Percentiles rank a stretch among this genome's conserved stretches.
Evolutionary conservation across 176 grass and related monocot species (phyloP).

Genomic region (Carex kokanica): DNA sequence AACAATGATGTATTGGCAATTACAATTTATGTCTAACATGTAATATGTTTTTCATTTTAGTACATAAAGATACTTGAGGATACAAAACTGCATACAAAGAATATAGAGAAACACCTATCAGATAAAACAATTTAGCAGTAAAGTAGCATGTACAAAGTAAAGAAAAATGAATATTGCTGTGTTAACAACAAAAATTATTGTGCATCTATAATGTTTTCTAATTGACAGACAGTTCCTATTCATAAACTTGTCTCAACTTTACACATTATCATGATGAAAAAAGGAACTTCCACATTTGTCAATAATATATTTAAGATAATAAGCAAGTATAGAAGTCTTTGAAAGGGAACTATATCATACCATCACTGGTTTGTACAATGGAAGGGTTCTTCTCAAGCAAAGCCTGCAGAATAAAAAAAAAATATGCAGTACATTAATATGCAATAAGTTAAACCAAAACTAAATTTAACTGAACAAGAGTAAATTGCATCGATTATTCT

Average conservation of each 20-base stretch:
- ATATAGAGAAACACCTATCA: not conserved
- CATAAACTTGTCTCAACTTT: not conserved
- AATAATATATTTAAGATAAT: not conserved
- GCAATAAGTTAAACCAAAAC: not conserved
- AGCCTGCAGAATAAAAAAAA: slow-evolving; percentile 44
- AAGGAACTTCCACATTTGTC: not conserved
- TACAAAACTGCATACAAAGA: not conserved
- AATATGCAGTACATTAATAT: slow-evolving; percentile 17
- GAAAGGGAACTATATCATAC: slow-evolving; percentile 28
- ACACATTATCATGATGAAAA: not conserved
- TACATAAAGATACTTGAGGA: not conserved
- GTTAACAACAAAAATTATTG: not conserved
- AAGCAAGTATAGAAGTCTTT: not conserved
- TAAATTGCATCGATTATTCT: not conserved
- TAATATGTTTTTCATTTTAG: not conserved
- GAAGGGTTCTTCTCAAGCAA: slow-evolving; percentile 68
- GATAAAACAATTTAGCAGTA: not conserved
- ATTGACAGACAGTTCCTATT: not conserved
- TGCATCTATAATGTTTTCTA: not conserved
- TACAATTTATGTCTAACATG: not conserved
- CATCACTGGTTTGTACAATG: slow-evolving; percentile 30
- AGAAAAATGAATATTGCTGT: not conserved
- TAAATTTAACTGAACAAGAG: not conserved
- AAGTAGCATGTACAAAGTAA: not conserved
- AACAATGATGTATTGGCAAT: not conserved